Conservation (phyloP, 208 protist genomes). For the Trypanosoma avium region DNA sequence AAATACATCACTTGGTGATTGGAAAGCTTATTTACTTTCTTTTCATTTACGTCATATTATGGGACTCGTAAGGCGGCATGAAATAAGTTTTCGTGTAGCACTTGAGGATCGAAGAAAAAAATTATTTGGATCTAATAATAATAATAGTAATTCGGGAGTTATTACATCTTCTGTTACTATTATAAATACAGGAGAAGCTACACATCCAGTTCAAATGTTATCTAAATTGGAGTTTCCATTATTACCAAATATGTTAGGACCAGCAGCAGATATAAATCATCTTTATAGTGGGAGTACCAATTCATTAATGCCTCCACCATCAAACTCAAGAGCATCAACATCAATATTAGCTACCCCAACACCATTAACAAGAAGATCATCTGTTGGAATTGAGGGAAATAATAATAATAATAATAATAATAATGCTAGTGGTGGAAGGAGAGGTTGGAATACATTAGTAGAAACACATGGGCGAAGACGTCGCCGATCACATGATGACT, state of each 20-base stretch:
- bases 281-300: constrained; percentile 15
- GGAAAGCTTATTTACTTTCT: constrained; percentile 35
- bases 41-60: constrained; percentile 26
- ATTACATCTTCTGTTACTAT: not conserved
- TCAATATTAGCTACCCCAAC: not conserved
- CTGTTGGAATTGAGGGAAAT: not conserved
- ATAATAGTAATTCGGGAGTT: not conserved
- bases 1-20: constrained; percentile 37
- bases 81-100: constrained; percentile 12
- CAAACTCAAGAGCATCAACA: not conserved
- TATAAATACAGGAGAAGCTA: not conserved
- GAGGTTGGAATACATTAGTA: not conserved
- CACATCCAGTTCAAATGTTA: constrained; percentile 24
- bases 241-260: constrained; percentile 22
- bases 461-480: not conserved
- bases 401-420: not conserved
- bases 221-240: constrained; percentile 24
- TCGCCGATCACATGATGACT: not conserved
- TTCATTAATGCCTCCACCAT: not conserved
- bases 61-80: constrained; percentile 24
- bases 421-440: not conserved
- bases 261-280: constrained; percentile 24
- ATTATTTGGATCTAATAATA: not conserved
- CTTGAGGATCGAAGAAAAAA: constrained; percentile 12
- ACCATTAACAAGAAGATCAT: too few relatives aligned